Conservation (phyloP, 2,329 filamentous ascomycete species). For the Pseudogymnoascus pannorum region DNA sequence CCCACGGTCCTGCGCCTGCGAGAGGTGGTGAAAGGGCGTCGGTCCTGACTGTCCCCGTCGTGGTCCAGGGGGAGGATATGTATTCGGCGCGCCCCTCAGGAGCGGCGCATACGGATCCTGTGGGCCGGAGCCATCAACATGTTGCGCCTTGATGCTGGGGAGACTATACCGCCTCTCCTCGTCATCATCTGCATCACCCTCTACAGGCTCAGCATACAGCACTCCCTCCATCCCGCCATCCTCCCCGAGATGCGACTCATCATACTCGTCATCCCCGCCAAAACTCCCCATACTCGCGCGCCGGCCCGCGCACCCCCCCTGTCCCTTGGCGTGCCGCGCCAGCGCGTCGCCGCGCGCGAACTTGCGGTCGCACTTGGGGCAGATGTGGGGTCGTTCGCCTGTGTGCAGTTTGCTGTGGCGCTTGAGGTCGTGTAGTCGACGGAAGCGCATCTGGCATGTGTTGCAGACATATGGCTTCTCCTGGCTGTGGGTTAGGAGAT, state of each 20-base stretch:
- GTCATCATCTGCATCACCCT: slow-evolving; percentile 52
- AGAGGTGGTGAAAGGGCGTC: slow-evolving; percentile 52
- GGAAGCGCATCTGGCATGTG: slow-evolving; percentile 87
- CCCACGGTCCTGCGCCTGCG: slow-evolving; percentile 39
- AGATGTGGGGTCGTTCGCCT: slow-evolving; percentile 90
- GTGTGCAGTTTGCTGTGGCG: slow-evolving; percentile 95
- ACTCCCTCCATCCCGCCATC: slow-evolving; percentile 51
- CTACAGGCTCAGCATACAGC: slow-evolving; percentile 50
- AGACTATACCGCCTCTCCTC: slow-evolving; percentile 60
- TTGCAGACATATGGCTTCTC: slow-evolving; percentile 95
- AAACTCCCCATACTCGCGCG: slow-evolving; percentile 80
- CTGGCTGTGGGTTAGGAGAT: slow-evolving; percentile 94
- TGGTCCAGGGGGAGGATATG: slow-evolving; percentile 65
- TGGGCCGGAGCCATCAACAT: slow-evolving; percentile 43
- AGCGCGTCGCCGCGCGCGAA: slow-evolving; percentile 94
- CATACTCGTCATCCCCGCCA: slow-evolving; percentile 67
- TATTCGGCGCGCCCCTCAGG: slow-evolving; percentile 59
- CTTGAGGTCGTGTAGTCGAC: slow-evolving; percentile 89
- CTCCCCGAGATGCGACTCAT: slow-evolving; percentile 44
- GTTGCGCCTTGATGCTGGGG: slow-evolving; percentile 67
- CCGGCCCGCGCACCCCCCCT: slow-evolving; percentile 88
- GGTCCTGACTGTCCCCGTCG: slow-evolving; percentile 37
- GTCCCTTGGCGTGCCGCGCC: slow-evolving; percentile 89
- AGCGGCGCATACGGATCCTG: slow-evolving; percentile 42
- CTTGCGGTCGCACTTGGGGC: slow-evolving; percentile 86